Percentiles rank a stretch among this genome's conserved stretches.
phyloP scores from a whole-genome alignment of 305 asterid species.

The Fraxinus xanthoxyloides region DNA sequence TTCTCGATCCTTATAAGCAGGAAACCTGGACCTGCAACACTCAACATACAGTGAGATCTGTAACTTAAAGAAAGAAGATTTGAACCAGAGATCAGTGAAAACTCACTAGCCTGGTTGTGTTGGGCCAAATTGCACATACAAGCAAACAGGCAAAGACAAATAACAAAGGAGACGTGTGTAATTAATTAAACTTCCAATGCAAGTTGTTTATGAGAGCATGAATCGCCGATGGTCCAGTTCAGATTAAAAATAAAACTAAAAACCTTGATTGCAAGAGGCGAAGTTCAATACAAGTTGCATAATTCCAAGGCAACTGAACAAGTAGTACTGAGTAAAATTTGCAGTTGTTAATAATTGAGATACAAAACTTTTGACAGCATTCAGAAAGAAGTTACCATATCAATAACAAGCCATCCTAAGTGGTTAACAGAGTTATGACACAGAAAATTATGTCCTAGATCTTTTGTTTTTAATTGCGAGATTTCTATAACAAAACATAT shows the following conservation, averaged over 20 bases:
- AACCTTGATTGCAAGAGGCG: not conserved
- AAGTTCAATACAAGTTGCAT: not conserved
- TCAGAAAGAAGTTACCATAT: not conserved
- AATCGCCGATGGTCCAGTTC: not conserved
- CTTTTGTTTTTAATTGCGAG: not conserved
- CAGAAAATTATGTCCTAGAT: not conserved
- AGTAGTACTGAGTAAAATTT: not conserved
- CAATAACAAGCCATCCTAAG: not conserved
- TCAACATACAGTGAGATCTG: slow-evolving; percentile 37
- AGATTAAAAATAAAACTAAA: not conserved
- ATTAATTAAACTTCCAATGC: not conserved
- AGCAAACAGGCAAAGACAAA: slow-evolving; percentile 29
- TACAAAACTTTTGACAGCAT: not conserved
- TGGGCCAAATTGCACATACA: slow-evolving; percentile 50
- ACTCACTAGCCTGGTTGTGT: slow-evolving; percentile 48
- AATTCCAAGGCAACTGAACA: not conserved
- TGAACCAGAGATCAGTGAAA: slow-evolving; percentile 12
- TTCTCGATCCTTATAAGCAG: slow-evolving; percentile 44
- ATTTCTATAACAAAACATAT: not conserved
- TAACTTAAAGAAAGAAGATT: slow-evolving; percentile 4
- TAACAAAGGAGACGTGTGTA: not conserved
- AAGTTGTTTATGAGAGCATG: not conserved
- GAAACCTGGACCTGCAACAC: slow-evolving; percentile 95
- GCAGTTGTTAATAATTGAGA: not conserved
- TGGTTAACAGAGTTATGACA: not conserved